Conservation (phyloP, 192 early-diverging fungal genomes). For the Backusella liffmaniae region DNA sequence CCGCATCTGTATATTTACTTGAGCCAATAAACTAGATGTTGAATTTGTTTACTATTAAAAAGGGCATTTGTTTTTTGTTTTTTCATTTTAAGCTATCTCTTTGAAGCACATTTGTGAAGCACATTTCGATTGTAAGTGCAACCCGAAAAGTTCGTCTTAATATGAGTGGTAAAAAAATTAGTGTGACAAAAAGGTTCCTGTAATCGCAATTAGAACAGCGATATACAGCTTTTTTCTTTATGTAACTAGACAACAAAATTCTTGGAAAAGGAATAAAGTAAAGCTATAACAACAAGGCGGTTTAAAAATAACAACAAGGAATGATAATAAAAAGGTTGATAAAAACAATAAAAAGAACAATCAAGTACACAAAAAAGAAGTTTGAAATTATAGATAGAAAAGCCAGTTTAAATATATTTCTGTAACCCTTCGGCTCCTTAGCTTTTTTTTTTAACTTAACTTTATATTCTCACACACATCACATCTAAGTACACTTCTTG, state of each 20-base stretch:
- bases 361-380: neutral
- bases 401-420: constrained; percentile 15
- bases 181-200: neutral
- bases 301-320: neutral
- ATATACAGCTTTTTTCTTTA: neutral
- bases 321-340: neutral
- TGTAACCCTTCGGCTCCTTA: constrained; percentile 22
- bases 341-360: neutral
- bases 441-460: constrained; percentile 12
- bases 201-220: neutral
- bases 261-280: neutral
- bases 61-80: neutral
- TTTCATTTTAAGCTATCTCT: neutral
- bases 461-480: neutral
- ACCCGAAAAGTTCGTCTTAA: neutral
- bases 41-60: neutral
- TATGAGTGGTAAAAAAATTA: neutral
- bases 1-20: too few relatives aligned
- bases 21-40: too few relatives aligned
- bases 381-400: neutral
- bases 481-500: neutral
- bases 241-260: neutral
- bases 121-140: neutral
- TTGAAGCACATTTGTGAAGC: neutral
- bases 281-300: neutral